Base-by-base conservation (phyloP, 768 basidiomycete species). In the Amanita exitialis region DNA sequence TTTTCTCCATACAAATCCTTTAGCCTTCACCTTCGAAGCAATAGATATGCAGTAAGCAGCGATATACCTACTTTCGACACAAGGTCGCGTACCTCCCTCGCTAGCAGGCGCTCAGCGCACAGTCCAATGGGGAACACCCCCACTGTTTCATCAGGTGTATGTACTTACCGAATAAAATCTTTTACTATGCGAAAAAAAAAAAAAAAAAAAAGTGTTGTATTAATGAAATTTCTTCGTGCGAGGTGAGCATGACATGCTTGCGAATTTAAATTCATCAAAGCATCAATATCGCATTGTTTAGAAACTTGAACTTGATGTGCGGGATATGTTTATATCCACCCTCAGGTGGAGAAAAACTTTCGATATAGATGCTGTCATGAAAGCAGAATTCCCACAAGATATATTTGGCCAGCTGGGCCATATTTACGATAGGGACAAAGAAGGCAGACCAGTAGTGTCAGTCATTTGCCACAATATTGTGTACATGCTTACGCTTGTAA, bases 181-280 rank as follows among this genome's bases (percentile, higher is more conserved):
- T n/a, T n/a, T n/a, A n/a, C n/a, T n/a, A n/a, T n/a, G n/a, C n/a
- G n/a, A n/a, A n/a, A n/a, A n/a, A n/a, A n/a, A n/a, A n/a, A n/a
- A n/a, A n/a, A n/a, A n/a, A n/a, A n/a, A n/a, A n/a, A n/a, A 53
- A 88, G 84, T 58, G 86, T 90, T 28, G 59, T 90, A 7, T 70
- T 91, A 34, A 79, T 90, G 77, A 90, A 90, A 61, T 91, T 90
- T 69, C 67, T 89, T 27, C 75, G 84, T 51, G 89, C 89, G 4
- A 77, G 84, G 85, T 81, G 57, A 32, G 64, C 41, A n/a, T 51
- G 41, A 18, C 32, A 15, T n/a, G 25, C 25, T 13, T 18, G 12
- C 5, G n/a, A n/a, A 42, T 16, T 30, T 7, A 28, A 28, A 6
- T 27, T 9, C 12, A 8, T 6, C 35, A 28, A 18, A 16, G 27